Evolutionary conservation across 2,329 filamentous ascomycete genomes (phyloP).

Genomic region (Scedosporium aurantiacum): DNA sequence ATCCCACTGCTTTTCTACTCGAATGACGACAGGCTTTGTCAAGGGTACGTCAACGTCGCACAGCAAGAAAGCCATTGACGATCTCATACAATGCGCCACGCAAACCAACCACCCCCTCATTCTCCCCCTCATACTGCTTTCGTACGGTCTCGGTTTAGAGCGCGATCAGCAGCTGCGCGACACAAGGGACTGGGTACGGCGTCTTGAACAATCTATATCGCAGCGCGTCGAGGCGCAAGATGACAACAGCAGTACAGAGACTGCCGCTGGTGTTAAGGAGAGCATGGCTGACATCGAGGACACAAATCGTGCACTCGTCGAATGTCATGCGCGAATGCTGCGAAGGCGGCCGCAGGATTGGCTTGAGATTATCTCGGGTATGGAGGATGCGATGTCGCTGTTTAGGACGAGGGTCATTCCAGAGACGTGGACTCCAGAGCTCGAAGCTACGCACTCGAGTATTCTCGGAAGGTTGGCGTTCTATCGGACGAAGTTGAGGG

Average conservation of each 20-base stretch:
- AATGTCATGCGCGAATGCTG: conserved; percentile 50
- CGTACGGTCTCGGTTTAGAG: conserved; percentile 42
- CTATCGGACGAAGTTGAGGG: conserved; percentile 48
- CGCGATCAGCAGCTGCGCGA: conserved; percentile 52
- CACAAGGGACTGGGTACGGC: conserved; percentile 50
- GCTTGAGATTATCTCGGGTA: conserved; percentile 37
- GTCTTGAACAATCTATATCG: conserved; percentile 49
- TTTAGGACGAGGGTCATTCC: conserved; percentile 20
- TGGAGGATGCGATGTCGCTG: conserved; percentile 34
- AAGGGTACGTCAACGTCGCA: conserved; percentile 51
- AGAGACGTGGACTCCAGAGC: conserved; percentile 13
- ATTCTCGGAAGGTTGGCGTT: conserved; percentile 46
- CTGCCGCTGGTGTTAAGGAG: conserved; percentile 35
- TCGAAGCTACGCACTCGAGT: conserved; percentile 37
- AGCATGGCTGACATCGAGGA: conserved; percentile 45
- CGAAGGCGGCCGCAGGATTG: conserved; percentile 55
- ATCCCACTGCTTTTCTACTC: conserved; percentile 41
- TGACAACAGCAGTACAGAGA: conserved; percentile 39
- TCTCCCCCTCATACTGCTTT: conserved; percentile 45
- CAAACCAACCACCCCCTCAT: conserved; percentile 48
- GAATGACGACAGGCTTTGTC: conserved; percentile 47
- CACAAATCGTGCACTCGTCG: conserved; percentile 50
- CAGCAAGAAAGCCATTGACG: conserved; percentile 35
- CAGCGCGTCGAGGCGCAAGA: conserved; percentile 49
- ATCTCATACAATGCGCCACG: conserved; percentile 35